Percentiles rank a stretch among this genome's conserved stretches.
These are phyloP conservation scores for Metarhizium sp. DNA, from an alignment of 2,329 filamentous ascomycete species.

Conservation along the genomic window DNA sequence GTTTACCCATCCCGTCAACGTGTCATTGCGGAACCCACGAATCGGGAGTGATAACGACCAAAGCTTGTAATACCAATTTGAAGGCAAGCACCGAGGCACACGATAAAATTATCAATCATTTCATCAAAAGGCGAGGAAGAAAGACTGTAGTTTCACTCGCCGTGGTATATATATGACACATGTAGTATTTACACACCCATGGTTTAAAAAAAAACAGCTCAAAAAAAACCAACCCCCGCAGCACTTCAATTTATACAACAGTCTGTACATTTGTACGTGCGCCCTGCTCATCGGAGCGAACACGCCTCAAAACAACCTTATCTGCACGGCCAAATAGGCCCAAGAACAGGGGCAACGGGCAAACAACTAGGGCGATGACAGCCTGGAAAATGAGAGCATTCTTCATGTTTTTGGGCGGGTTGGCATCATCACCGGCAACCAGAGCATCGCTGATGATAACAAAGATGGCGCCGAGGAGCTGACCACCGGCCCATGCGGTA, in stretches of 20 bases:
- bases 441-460: slow-evolving; percentile 75
- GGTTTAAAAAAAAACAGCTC: background rate
- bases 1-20: background rate
- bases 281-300: slow-evolving; percentile 31
- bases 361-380: slow-evolving; percentile 53
- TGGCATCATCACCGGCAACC: slow-evolving; percentile 38
- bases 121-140: too few relatives aligned
- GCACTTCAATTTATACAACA: background rate
- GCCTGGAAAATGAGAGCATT: slow-evolving; percentile 70
- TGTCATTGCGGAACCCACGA: background rate
- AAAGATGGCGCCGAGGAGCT: slow-evolving; percentile 76
- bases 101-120: too few relatives aligned
- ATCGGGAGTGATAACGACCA: too few relatives aligned
- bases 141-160: background rate
- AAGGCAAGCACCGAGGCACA: too few relatives aligned
- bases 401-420: slow-evolving; percentile 64
- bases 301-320: slow-evolving; percentile 39
- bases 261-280: background rate
- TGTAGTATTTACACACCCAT: background rate
- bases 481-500: slow-evolving; percentile 77
- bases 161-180: background rate
- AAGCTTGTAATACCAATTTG: too few relatives aligned
- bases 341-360: slow-evolving; percentile 59
- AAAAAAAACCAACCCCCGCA: background rate
- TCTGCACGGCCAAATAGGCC: slow-evolving; percentile 58